These are phyloP conservation scores for Aspergillus nanangensis DNA, from an alignment of 495 filamentous ascomycete genomes.

Conservation along the genomic window DNA sequence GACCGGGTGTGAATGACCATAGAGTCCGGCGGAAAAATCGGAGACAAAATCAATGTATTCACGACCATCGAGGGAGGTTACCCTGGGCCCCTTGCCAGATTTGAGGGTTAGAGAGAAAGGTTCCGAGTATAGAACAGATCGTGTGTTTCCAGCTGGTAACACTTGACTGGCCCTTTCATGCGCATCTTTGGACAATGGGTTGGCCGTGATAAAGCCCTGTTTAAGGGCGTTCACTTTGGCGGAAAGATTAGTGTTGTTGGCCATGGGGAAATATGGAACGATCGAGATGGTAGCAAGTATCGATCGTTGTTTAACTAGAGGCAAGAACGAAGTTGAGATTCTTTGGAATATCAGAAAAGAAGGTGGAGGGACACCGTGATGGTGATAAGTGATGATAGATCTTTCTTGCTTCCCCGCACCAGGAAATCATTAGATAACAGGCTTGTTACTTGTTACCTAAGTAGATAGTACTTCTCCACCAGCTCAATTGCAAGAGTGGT, in stretches of 20 bases:
- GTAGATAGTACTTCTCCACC: too few relatives aligned
- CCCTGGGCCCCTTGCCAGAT: conserved; percentile 29
- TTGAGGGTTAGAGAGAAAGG: conserved; percentile 52
- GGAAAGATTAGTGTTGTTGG: not conserved
- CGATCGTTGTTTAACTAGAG: too few relatives aligned
- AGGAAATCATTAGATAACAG: too few relatives aligned
- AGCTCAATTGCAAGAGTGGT: too few relatives aligned
- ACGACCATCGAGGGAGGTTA: conserved; percentile 18
- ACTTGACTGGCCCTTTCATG: not conserved
- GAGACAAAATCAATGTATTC: conserved; percentile 33
- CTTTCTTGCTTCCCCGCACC: too few relatives aligned
- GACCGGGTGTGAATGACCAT: conserved; percentile 37
- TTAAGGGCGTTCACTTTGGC: not conserved
- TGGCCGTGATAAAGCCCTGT: not conserved
- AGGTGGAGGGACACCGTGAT: too few relatives aligned
- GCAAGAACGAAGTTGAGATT: too few relatives aligned
- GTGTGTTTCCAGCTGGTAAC: conserved; percentile 58
- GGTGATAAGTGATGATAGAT: too few relatives aligned
- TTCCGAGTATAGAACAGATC: conserved; percentile 49
- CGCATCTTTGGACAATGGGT: not conserved
- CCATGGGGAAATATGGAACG: not conserved
- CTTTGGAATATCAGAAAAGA: too few relatives aligned
- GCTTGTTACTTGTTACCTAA: too few relatives aligned
- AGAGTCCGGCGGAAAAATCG: conserved; percentile 42
- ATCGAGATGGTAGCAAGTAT: too few relatives aligned